Percentiles rank a stretch among this genome's conserved stretches.
Evolutionary conservation across 2,329 filamentous ascomycete species (phyloP).

Genomic region (Aspergillus fructus): DNA sequence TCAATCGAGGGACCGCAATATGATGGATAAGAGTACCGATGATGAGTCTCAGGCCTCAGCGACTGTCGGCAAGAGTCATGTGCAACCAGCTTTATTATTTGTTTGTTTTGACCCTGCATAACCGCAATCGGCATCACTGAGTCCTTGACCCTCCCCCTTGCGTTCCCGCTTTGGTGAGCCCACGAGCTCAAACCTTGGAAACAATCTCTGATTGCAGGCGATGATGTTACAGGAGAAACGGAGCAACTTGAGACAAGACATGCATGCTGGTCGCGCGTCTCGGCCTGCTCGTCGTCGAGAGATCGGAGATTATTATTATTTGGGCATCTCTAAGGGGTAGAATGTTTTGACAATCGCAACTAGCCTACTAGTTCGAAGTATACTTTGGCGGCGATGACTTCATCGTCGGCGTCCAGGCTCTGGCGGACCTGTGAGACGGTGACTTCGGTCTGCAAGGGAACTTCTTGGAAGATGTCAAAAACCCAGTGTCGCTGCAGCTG

Average conservation of each 20-base stretch:
- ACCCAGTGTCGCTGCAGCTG: neutral
- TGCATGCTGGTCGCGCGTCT: neutral
- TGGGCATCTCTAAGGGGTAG: neutral
- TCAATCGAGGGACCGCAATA: neutral
- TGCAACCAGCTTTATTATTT: conserved; percentile 1
- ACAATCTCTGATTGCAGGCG: conserved; percentile 12
- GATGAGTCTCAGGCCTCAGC: neutral
- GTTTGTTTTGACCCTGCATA: conserved; percentile 21
- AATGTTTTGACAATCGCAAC: conserved; percentile 3
- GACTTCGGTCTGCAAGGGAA: neutral
- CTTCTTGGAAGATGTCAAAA: neutral
- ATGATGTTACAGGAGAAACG: neutral
- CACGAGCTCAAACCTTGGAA: conserved; percentile 16
- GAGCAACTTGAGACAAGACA: neutral
- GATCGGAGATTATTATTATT: neutral
- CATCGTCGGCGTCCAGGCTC: neutral
- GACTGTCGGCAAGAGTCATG: neutral
- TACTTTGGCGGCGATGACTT: neutral
- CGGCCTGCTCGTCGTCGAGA: neutral
- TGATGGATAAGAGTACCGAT: conserved; percentile 1
- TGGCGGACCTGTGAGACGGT: neutral
- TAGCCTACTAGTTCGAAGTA: neutral
- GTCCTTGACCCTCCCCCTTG: conserved; percentile 19
- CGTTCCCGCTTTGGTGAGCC: conserved; percentile 17
- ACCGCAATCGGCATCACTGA: conserved; percentile 15